These are phyloP conservation scores for Trichoderma asperellum DNA, from an alignment of 2,329 filamentous ascomycete species.

Conservation along the genomic window DNA sequence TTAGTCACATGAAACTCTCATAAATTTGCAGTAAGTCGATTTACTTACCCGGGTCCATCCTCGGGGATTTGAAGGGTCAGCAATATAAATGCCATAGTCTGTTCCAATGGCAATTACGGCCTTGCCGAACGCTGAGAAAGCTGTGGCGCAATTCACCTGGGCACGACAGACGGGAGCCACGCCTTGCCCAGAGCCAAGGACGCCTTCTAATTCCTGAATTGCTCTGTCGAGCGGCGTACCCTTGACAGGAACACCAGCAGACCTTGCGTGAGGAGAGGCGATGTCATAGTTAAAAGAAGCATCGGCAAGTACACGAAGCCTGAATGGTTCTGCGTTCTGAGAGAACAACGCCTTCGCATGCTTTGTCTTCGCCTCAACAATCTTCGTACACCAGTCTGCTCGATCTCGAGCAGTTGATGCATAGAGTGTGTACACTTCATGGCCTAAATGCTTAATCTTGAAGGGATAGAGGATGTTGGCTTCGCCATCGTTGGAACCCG, in stretches of 20 bases:
- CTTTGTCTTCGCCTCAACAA: slow-evolving; percentile 91
- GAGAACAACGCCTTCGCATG: slow-evolving; percentile 86
- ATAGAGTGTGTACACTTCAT: slow-evolving; percentile 90
- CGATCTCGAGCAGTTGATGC: slow-evolving; percentile 75
- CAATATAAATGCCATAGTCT: slow-evolving; percentile 89
- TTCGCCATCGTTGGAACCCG: slow-evolving; percentile 67
- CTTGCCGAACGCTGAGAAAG: slow-evolving; percentile 82
- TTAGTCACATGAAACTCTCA: not conserved
- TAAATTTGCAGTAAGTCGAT: not conserved
- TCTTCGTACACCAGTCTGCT: slow-evolving; percentile 89
- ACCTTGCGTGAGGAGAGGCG: slow-evolving; percentile 61
- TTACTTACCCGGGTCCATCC: slow-evolving; percentile 82
- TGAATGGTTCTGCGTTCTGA: slow-evolving; percentile 95
- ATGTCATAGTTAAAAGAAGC: slow-evolving; percentile 84
- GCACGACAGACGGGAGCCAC: slow-evolving; percentile 81
- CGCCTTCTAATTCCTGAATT: slow-evolving; percentile 82
- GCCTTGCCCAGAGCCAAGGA: slow-evolving; percentile 70
- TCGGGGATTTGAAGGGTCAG: slow-evolving; percentile 84
- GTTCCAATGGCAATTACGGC: slow-evolving; percentile 93
- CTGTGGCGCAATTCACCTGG: slow-evolving; percentile 88
- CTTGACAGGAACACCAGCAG: slow-evolving; percentile 72
- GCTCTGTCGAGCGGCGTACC: slow-evolving; percentile 91
- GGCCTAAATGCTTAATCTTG: slow-evolving; percentile 91
- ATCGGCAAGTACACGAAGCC: slow-evolving; percentile 88
- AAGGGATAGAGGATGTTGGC: slow-evolving; percentile 91